Base-by-base conservation (phyloP, 2,329 filamentous ascomycete genomes). In the Fonsecaea nubica region DNA sequence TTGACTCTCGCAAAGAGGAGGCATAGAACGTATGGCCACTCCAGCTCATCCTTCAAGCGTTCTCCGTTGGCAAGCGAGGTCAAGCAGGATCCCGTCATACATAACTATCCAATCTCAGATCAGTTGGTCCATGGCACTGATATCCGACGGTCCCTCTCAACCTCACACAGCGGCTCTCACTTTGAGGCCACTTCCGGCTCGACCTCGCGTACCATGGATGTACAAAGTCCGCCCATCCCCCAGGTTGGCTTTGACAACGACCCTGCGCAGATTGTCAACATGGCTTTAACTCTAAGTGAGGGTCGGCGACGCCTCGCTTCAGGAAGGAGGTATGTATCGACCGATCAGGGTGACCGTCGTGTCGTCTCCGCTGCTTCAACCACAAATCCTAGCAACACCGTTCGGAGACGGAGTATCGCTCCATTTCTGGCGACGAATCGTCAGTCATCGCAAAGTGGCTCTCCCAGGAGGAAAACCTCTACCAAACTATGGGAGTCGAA, bases 231-330 rank as follows among this genome's bases (percentile, higher is more conserved):
- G 38, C 21, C 69, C 9, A 7, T 56, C 32, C 57, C 53, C 45
- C 59, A 48, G 25, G 63, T 68, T 10, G 82, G 78, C 5, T 75
- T 91, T 21, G 88, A 92, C 73, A 84, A 90, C 66, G 93, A 97
- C 74, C 90, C 93, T 7, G 87, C 90, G 3, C 92, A 97, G 77
- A 96, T 98, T 70, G 92, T 98, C 50, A 93, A 93, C 74, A 91
- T 98, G 86, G 94, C 94, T 1, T 80, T 98, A 72, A 95, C 90
- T 70, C 80, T 98, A 58, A 96, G 91, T 80, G 92, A 97, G 77
- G 92, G 90, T 74, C 87, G 88, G 70, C 87, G 87, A 75, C 84
- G 84, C 79, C 91, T 83, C 80, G 35, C 86, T 82, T 55, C 82
- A 80, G 48, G 80, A 85, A 62, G 80, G 69, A 78, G 79, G 59